phyloP scores from a whole-genome alignment of 148 eudicot species.

The Fallopia convolvulus region DNA sequence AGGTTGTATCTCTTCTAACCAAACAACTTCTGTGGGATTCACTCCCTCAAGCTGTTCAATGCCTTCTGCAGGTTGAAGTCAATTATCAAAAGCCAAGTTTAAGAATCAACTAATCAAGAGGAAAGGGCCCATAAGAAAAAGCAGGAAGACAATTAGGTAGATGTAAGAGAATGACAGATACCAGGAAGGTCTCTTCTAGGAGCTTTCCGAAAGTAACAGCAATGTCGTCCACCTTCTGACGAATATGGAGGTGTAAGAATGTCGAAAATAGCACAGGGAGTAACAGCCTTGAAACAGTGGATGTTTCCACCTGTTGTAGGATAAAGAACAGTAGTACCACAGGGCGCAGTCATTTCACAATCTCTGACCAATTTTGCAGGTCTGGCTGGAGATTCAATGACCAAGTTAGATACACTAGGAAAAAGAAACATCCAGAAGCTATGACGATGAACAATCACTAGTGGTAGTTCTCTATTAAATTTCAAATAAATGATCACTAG shows the following conservation, averaged over 20 bases:
- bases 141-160: not conserved
- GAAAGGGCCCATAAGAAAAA: not conserved
- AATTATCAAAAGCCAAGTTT: not conserved
- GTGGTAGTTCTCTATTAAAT: not conserved
- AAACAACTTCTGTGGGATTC: constrained; percentile 25
- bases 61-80: constrained; percentile 1
- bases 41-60: constrained; percentile 32
- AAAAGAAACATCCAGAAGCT: not conserved
- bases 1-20: constrained; percentile 43
- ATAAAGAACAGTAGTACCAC: constrained; percentile 67
- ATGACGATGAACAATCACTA: not conserved
- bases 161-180: not conserved
- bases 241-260: constrained; percentile 91
- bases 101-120: not conserved
- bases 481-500: not conserved
- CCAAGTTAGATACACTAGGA: not conserved
- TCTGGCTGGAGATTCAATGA: constrained; percentile 34
- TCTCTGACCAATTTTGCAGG: constrained; percentile 73
- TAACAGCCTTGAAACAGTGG: constrained; percentile 80
- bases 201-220: constrained; percentile 49
- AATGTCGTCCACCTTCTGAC: constrained; percentile 89
- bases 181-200: constrained; percentile 32
- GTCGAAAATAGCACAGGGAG: constrained; percentile 93
- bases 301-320: constrained; percentile 88
- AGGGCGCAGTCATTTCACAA: constrained; percentile 80